These are phyloP conservation scores for Candida methanosorbosa DNA, from an alignment of 805 yeast species.

Conservation along the genomic window DNA sequence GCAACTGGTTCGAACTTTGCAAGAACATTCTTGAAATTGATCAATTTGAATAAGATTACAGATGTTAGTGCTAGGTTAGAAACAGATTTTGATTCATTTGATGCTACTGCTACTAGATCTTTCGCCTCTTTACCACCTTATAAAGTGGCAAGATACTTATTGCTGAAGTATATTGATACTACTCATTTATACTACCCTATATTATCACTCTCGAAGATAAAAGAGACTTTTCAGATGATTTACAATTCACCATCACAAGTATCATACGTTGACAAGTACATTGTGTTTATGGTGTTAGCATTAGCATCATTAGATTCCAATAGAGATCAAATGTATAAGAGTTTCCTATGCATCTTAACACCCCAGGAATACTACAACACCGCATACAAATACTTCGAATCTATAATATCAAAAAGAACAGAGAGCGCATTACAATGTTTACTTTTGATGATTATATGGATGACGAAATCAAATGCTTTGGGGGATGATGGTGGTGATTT, in stretches of 20 bases:
- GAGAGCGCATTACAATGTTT: conserved; percentile 15
- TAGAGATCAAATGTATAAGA: conserved; percentile 6
- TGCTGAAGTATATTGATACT: conserved; percentile 10
- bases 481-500: conserved; percentile 18
- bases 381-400: conserved; percentile 15
- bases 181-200: conserved; percentile 14
- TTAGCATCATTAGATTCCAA: conserved; percentile 7
- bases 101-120: conserved; percentile 8
- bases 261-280: conserved; percentile 13
- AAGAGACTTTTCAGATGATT: conserved; percentile 3
- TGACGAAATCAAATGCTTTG: conserved; percentile 11
- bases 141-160: conserved; percentile 6
- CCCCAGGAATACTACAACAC: conserved; percentile 16
- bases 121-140: conserved; percentile 15
- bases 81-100: conserved; percentile 10
- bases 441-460: conserved; percentile 14
- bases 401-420: conserved; percentile 10
- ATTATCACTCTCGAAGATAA: conserved; percentile 8
- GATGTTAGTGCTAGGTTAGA: conserved; percentile 2
- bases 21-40: conserved; percentile 11
- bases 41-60: conserved; percentile 9
- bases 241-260: conserved; percentile 8
- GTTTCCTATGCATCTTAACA: conserved; percentile 4
- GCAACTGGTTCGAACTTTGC: conserved; percentile 19
- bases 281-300: conserved; percentile 14